Percentiles rank a stretch among this genome's conserved stretches.
Conservation (phyloP, 148 eudicot genomes). For the Nepenthes gracilis region DNA sequence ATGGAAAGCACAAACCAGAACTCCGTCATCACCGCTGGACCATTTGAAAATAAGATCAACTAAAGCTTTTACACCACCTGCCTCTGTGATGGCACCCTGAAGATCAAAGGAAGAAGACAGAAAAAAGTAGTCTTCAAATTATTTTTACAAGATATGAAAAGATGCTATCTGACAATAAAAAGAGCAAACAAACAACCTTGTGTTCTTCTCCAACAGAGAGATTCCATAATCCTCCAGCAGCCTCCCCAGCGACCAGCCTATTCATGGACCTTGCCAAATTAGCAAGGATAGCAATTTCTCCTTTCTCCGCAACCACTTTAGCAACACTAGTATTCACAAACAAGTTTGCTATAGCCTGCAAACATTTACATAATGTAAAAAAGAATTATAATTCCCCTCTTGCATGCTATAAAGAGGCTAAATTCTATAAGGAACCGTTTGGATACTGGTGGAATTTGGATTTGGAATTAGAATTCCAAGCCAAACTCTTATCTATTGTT, state of each 20-base stretch:
- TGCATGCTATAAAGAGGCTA: no score
- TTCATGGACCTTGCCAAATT: conserved; percentile 85
- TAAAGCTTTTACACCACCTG: conserved; percentile 85
- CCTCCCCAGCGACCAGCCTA: conserved; percentile 95
- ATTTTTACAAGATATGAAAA: conserved; percentile 1
- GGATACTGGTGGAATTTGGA: no score
- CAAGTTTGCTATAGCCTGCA: conserved; percentile 94
- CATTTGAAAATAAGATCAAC: conserved; percentile 93
- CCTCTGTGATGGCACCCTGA: conserved; percentile 91
- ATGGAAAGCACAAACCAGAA: conserved; percentile 52
- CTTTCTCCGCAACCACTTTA: conserved; percentile 92
- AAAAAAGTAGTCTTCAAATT: not conserved
- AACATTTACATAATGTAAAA: conserved; percentile 5
- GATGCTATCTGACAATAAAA: not conserved
- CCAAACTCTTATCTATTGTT: no score
- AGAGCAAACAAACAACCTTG: conserved; percentile 42
- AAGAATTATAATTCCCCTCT: not conserved
- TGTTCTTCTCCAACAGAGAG: conserved; percentile 99
- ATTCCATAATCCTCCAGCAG: conserved; percentile 99
- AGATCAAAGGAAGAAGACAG: conserved; percentile 3
- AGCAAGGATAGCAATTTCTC: conserved; percentile 72
- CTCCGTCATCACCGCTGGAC: conserved; percentile 85
- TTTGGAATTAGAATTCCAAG: no score
- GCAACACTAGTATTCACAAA: conserved; percentile 92
- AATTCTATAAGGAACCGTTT: no score